phyloP scores from a whole-genome alignment of 2,329 filamentous ascomycete genomes.

The Zymoseptoria pseudotritici region DNA sequence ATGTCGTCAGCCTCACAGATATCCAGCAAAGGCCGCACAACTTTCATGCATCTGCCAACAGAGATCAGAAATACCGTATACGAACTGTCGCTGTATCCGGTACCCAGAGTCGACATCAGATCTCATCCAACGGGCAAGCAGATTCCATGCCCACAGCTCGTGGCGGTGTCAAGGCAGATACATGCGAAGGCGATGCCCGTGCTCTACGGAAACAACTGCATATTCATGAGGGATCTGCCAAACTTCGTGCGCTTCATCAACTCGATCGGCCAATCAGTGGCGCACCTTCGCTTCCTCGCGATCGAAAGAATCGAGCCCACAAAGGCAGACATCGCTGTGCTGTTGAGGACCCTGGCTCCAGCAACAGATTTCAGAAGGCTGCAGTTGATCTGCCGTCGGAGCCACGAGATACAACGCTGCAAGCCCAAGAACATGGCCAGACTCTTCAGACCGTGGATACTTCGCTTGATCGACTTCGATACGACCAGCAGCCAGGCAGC shows the following conservation, averaged over 20 bases:
- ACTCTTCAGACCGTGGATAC: not conserved
- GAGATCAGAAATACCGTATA: constrained; percentile 7
- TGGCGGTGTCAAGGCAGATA: not conserved
- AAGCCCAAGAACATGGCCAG: not conserved
- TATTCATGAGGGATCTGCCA: not conserved
- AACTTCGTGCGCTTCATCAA: not conserved
- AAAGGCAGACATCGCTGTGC: not conserved
- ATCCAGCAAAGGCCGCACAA: not conserved
- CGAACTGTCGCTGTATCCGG: not conserved
- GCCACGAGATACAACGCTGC: not conserved
- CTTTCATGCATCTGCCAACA: constrained; percentile 7
- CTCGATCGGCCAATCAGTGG: not conserved
- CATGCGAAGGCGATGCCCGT: not conserved
- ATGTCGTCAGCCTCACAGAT: too few species aligned
- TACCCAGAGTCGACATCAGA: too few species aligned
- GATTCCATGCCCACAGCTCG: not conserved
- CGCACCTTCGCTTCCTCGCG: not conserved
- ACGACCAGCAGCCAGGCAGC: not conserved
- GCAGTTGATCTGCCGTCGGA: not conserved
- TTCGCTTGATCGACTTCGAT: not conserved
- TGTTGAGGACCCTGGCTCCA: not conserved
- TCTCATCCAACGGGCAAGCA: not conserved
- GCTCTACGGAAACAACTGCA: not conserved
- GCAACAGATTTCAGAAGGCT: not conserved
- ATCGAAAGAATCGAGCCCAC: not conserved